phyloP scores from a whole-genome alignment of 768 basidiomycete genomes.

The Glaciozyma martinii region DNA sequence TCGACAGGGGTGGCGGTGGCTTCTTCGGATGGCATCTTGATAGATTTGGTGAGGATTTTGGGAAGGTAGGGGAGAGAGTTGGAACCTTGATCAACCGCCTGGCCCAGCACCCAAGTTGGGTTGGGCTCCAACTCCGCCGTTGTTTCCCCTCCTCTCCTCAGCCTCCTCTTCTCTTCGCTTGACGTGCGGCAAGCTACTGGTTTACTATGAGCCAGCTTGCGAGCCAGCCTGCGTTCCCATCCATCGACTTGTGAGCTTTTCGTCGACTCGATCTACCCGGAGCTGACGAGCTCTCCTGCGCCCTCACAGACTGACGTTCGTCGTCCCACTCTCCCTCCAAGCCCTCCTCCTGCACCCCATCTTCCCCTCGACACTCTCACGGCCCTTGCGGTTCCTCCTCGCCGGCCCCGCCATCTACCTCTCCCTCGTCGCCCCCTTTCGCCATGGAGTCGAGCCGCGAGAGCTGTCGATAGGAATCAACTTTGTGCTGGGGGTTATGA shows the following conservation, averaged over 20 bases:
- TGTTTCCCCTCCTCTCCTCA: background rate
- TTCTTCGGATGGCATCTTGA: background rate
- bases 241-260: background rate
- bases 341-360: slow-evolving; percentile 21
- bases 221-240: too few relatives aligned
- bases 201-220: too few relatives aligned
- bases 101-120: too few relatives aligned
- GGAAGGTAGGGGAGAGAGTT: background rate
- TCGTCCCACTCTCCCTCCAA: slow-evolving; percentile 19
- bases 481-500: slow-evolving; percentile 19
- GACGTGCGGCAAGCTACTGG: too few relatives aligned
- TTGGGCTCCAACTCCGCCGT: too few relatives aligned
- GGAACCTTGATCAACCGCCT: background rate
- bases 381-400: slow-evolving; percentile 12
- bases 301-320: slow-evolving; percentile 15
- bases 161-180: background rate
- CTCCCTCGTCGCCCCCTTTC: slow-evolving; percentile 6
- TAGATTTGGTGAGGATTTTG: background rate
- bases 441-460: slow-evolving; percentile 17
- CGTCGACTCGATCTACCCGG: background rate
- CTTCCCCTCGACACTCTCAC: slow-evolving; percentile 8
- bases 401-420: slow-evolving; percentile 10
- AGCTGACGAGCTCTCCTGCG: too few relatives aligned
- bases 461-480: slow-evolving; percentile 25
- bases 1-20: background rate